Conservation (phyloP, 139 green algal genomes). For the Helicosporidium sp. region DNA sequence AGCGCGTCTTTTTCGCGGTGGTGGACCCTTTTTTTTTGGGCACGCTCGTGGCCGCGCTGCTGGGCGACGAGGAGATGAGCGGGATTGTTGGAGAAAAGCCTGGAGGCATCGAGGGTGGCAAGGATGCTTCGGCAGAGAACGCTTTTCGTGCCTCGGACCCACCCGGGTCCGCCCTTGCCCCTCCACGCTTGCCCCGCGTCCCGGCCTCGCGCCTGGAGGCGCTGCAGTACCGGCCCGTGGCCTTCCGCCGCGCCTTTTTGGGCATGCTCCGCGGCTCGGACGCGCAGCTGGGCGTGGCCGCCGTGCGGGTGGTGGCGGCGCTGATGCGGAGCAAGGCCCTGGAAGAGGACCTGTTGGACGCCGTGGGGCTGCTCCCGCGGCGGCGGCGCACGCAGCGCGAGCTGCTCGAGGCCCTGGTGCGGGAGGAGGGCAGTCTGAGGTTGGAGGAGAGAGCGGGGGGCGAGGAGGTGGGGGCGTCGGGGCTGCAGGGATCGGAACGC, state of each 20-base stretch:
- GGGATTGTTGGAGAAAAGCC: too few species aligned
- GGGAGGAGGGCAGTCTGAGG: not conserved
- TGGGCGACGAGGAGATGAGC: slow-evolving; percentile 15
- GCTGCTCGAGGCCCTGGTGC: slow-evolving; percentile 18
- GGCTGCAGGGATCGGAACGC: not conserved
- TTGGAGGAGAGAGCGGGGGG: not conserved
- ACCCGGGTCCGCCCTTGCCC: not conserved
- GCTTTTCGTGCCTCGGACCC: not conserved
- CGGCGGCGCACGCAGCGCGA: slow-evolving; percentile 15
- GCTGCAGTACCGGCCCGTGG: slow-evolving; percentile 8
- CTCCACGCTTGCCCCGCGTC: not conserved
- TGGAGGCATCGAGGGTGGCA: not conserved
- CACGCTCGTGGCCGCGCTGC: slow-evolving; percentile 27
- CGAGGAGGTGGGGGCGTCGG: not conserved
- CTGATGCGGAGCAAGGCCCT: slow-evolving; percentile 17
- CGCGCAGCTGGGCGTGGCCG: slow-evolving; percentile 17
- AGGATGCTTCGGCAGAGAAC: not conserved
- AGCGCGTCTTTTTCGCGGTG: slow-evolving; percentile 53
- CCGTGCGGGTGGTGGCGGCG: slow-evolving; percentile 22
- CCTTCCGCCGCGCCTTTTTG: slow-evolving; percentile 22
- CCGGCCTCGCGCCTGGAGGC: not conserved
- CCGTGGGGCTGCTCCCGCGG: slow-evolving; percentile 21
- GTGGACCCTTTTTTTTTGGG: slow-evolving; percentile 23
- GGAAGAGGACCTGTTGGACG: slow-evolving; percentile 18
- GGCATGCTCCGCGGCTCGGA: slow-evolving; percentile 17